A percentile compares a stretch with the other conserved stretches of the same genome.
These are phyloP conservation scores for Taiozyma sp. DNA, from an alignment of 1,139 yeast species.

Conservation along the genomic window DNA sequence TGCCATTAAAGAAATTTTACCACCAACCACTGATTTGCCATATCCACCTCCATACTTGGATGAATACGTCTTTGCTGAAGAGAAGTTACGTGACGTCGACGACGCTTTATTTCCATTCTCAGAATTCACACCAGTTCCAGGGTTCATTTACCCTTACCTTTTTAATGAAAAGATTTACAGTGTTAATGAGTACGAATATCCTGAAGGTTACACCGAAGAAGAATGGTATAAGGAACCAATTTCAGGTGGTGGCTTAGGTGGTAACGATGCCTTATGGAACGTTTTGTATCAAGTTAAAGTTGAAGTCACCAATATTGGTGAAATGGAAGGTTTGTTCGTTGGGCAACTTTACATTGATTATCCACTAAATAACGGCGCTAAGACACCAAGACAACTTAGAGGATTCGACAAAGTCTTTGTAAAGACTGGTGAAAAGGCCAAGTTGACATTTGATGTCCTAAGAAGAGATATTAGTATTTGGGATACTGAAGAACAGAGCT, in stretches of 20 bases:
- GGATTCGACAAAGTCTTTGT: constrained; percentile 55
- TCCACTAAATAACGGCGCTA: constrained; percentile 35
- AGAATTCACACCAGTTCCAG: constrained; percentile 47
- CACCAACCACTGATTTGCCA: constrained; percentile 46
- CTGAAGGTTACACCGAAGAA: constrained; percentile 43
- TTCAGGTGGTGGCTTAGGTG: constrained; percentile 58
- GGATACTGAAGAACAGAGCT: constrained; percentile 53
- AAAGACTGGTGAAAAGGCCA: constrained; percentile 36
- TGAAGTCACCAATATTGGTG: constrained; percentile 45
- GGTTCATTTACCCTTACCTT: constrained; percentile 46
- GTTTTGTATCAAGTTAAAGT: constrained; percentile 43
- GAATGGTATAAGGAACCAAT: constrained; percentile 27
- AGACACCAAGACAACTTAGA: constrained; percentile 46
- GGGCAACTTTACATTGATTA: constrained; percentile 53
- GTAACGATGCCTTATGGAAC: constrained; percentile 40
- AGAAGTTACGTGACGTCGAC: constrained; percentile 45
- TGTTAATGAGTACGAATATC: constrained; percentile 43
- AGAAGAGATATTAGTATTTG: constrained; percentile 55
- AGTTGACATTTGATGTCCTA: constrained; percentile 40
- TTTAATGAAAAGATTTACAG: constrained; percentile 40
- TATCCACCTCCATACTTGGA: constrained; percentile 44
- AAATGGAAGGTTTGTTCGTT: constrained; percentile 44
- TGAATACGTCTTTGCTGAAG: constrained; percentile 34
- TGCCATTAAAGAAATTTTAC: constrained; percentile 35
- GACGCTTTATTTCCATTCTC: constrained; percentile 52